phyloP scores from a whole-genome alignment of 495 filamentous ascomycete genomes.

The Aspergillus saccharolyticus region DNA sequence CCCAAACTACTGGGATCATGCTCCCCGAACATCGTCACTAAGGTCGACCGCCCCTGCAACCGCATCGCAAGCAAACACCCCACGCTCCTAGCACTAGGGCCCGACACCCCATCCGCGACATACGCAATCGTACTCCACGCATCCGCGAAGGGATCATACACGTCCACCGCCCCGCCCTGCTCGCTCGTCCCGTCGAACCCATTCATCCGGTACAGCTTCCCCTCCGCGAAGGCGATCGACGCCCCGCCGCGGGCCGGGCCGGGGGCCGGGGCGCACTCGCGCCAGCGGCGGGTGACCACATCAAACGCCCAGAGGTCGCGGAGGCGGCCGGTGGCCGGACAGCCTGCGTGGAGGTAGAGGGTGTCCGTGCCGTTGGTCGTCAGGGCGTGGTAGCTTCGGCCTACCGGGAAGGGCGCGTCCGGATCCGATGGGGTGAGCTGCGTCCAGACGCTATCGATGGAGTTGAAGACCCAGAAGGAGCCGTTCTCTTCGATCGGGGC shows the following conservation, averaged over 20 bases:
- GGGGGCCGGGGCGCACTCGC: conserved; percentile 54
- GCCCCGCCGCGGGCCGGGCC: conserved; percentile 58
- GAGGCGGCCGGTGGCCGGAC: conserved; percentile 51
- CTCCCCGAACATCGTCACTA: conserved; percentile 69
- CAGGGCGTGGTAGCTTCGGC: conserved; percentile 46
- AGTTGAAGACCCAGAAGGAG: conserved; percentile 44
- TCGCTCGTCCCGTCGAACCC: conserved; percentile 64
- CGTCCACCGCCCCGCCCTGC: conserved; percentile 61
- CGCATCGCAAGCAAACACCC: conserved; percentile 39
- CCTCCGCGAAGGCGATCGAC: conserved; percentile 51
- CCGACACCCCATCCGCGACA: conserved; percentile 41
- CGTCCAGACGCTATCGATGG: conserved; percentile 7
- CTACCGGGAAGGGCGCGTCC: conserved; percentile 24
- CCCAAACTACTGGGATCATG: conserved; percentile 54
- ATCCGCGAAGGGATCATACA: conserved; percentile 33
- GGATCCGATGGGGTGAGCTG: conserved; percentile 5
- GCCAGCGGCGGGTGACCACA: conserved; percentile 54
- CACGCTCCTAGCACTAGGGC: conserved; percentile 40
- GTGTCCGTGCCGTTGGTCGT: conserved; percentile 46
- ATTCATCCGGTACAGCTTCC: conserved; percentile 64
- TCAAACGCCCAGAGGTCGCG: conserved; percentile 71
- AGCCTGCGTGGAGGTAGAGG: conserved; percentile 70
- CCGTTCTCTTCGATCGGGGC: conserved; percentile 49
- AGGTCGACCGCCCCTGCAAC: conserved; percentile 49
- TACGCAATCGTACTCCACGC: conserved; percentile 43